phyloP scores from a whole-genome alignment of 2,329 filamentous ascomycete genomes.

The Echinosphaeria canescens region DNA sequence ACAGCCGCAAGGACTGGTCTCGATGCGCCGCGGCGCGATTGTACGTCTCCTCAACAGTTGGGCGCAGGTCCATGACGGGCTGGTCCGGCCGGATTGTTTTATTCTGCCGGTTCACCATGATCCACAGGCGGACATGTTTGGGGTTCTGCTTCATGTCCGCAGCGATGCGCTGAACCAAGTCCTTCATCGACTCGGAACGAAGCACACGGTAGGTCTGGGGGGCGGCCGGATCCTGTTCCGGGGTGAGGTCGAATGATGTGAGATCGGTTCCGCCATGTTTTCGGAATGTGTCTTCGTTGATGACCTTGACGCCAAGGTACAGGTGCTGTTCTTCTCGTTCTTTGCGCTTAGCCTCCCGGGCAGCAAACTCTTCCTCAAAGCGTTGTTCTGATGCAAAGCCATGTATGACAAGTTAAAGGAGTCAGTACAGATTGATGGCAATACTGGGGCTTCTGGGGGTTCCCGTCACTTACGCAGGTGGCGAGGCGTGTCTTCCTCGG shows the following conservation, averaged over 20 bases:
- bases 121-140: slow-evolving; percentile 64
- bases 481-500: slow-evolving; percentile 55
- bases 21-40: slow-evolving; percentile 30
- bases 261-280: slow-evolving; percentile 72
- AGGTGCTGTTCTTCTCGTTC: slow-evolving; percentile 90
- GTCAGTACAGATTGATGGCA: too few relatives aligned
- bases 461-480: slow-evolving; percentile 48
- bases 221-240: slow-evolving; percentile 35
- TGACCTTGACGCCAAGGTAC: slow-evolving; percentile 67
- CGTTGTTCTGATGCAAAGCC: slow-evolving; percentile 29
- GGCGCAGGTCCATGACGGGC: slow-evolving; percentile 55
- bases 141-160: slow-evolving; percentile 46
- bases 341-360: slow-evolving; percentile 56
- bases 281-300: slow-evolving; percentile 64
- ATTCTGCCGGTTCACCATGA: slow-evolving; percentile 97
- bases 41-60: slow-evolving; percentile 53
- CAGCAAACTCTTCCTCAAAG: slow-evolving; percentile 63
- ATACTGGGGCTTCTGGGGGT: too few relatives aligned
- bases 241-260: slow-evolving; percentile 40
- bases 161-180: slow-evolving; percentile 53
- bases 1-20: slow-evolving; percentile 59
- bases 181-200: slow-evolving; percentile 51
- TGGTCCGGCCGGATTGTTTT: slow-evolving; percentile 87
- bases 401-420: neutral
- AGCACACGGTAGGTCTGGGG: slow-evolving; percentile 55